These are phyloP conservation scores for Fraxinus xanthoxyloides DNA, from an alignment of 305 asterid species.

Conservation along the genomic window DNA sequence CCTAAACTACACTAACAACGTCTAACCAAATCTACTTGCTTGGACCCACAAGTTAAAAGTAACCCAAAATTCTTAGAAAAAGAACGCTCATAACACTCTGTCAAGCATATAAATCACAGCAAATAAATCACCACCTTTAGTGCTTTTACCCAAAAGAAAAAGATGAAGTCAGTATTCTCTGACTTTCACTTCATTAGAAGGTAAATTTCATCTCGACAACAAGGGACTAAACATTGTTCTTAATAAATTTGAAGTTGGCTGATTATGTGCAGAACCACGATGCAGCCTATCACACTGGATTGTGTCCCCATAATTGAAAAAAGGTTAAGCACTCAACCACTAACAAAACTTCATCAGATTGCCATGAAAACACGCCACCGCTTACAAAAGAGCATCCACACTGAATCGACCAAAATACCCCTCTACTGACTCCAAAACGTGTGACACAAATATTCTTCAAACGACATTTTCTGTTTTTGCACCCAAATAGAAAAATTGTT, in stretches of 20 bases:
- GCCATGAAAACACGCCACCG: constrained; percentile 70
- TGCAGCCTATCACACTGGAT: constrained; percentile 36
- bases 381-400: constrained; percentile 16
- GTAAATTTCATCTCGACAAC: not conserved
- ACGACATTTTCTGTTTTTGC: not conserved
- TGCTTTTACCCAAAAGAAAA: constrained; percentile 15
- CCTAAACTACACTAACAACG: not conserved
- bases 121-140: constrained; percentile 24
- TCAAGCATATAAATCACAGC: constrained; percentile 28
- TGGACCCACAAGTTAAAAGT: constrained; percentile 25
- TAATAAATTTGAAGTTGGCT: not conserved
- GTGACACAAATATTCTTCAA: not conserved
- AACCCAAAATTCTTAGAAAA: not conserved
- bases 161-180: constrained; percentile 8
- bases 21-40: constrained; percentile 3
- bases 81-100: not conserved
- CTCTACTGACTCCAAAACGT: not conserved
- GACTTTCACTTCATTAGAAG: not conserved
- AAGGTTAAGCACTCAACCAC: constrained; percentile 31
- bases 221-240: not conserved
- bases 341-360: constrained; percentile 54
- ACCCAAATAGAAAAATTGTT: not conserved
- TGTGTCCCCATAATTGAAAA: not conserved
- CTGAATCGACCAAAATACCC: constrained; percentile 32
- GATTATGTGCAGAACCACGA: not conserved